Conservation (phyloP, 371 early-diverging fungal genomes). For the Mortierella sp. region DNA sequence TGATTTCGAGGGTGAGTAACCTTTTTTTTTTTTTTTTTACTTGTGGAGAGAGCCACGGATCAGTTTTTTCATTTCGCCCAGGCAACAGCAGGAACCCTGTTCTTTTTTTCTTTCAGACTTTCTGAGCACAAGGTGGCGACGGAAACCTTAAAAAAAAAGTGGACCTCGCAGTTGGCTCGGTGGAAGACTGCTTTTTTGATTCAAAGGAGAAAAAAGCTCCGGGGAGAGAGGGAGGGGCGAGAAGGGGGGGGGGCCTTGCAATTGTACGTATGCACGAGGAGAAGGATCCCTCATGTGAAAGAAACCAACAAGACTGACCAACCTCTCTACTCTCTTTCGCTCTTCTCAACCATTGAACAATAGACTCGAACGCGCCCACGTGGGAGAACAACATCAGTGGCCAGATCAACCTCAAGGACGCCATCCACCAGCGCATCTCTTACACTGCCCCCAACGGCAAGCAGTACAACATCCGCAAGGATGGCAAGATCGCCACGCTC, state of each 20-base stretch:
- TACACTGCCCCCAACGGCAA: constrained; percentile 89
- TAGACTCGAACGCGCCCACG: constrained; percentile 93
- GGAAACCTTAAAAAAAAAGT: constrained; percentile 27
- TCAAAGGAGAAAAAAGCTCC: too few species aligned
- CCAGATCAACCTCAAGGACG: constrained; percentile 92
- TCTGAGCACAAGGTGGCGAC: constrained; percentile 4
- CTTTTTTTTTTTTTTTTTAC: constrained; percentile 4
- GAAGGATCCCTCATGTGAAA: too few species aligned
- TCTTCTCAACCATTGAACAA: too few species aligned
- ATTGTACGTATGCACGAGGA: too few species aligned
- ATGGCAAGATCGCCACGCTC: constrained; percentile 85
- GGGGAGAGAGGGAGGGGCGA: too few species aligned
- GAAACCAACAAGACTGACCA: too few species aligned
- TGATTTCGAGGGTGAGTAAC: constrained; percentile 85
- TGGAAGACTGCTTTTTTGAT: constrained; percentile 27
- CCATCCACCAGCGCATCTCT: constrained; percentile 81
- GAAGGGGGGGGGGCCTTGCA: too few species aligned
- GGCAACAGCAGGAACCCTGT: not conserved
- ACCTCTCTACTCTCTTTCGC: too few species aligned
- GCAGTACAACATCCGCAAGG: constrained; percentile 83
- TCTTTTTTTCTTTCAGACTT: not conserved
- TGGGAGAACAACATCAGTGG: constrained; percentile 88
- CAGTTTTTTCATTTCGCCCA: not conserved
- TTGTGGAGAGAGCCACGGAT: not conserved
- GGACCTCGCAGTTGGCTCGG: constrained; percentile 20